Evolutionary conservation across 257 asterid genomes (phyloP).

Genomic region (Petrea volubilis): DNA sequence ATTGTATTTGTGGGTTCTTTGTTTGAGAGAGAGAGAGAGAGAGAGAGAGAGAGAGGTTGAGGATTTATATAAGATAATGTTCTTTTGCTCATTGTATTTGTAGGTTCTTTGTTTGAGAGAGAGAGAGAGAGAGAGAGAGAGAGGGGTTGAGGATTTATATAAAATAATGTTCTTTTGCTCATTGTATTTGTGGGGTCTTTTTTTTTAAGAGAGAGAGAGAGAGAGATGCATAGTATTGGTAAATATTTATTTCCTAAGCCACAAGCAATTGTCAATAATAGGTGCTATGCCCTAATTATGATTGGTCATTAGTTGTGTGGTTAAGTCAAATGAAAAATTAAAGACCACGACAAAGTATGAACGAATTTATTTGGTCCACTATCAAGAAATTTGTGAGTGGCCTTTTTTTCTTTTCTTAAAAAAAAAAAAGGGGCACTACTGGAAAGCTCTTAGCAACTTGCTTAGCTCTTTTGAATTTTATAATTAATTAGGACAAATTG

Average conservation of each 20-base stretch:
- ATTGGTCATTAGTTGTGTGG: background rate
- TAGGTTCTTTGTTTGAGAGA: too few relatives aligned
- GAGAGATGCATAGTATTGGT: too few relatives aligned
- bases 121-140: too few relatives aligned
- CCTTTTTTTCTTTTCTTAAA: background rate
- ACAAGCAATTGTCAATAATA: background rate
- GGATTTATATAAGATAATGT: too few relatives aligned
- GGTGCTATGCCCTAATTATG: background rate
- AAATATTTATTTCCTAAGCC: background rate
- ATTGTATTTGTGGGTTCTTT: too few relatives aligned
- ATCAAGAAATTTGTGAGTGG: background rate
- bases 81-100: too few relatives aligned
- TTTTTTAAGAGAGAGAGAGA: too few relatives aligned
- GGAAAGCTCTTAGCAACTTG: conserved; percentile 6
- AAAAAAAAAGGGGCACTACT: background rate
- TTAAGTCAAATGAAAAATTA: background rate
- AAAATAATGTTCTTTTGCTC: too few relatives aligned
- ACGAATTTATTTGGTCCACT: background rate
- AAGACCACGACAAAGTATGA: background rate
- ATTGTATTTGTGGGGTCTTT: too few relatives aligned
- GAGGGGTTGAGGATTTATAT: too few relatives aligned
- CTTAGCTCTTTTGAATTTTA: background rate
- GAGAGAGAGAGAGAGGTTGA: too few relatives aligned
- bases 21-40: too few relatives aligned
- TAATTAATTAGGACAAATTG: background rate